A percentile compares a stretch with the other conserved stretches of the same genome.
phyloP scores from a whole-genome alignment of 345 rosid genomes.

The Acer negundo region DNA sequence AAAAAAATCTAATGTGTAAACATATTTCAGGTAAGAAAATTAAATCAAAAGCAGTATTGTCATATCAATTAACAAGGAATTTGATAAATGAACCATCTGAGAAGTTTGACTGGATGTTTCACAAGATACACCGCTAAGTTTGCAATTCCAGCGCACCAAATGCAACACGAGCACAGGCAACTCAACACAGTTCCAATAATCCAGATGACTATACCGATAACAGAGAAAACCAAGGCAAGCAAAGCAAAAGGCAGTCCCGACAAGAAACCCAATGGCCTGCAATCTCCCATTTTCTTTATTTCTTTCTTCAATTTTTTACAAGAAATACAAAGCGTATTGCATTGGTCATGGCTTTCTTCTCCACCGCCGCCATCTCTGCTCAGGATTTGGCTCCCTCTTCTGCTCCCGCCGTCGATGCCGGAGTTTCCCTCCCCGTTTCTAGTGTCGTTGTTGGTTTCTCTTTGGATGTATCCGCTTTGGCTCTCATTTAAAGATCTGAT shows the following conservation, averaged over 20 bases:
- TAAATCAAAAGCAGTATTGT: background rate
- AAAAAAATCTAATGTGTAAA: too few relatives aligned
- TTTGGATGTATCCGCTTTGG: too few relatives aligned
- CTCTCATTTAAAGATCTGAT: too few relatives aligned
- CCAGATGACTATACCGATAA: constrained; percentile 76
- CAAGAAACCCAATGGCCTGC: constrained; percentile 85
- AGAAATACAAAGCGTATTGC: background rate
- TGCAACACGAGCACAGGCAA: constrained; percentile 85
- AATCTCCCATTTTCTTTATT: constrained; percentile 57
- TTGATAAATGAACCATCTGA: constrained; percentile 69
- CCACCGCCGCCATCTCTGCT: too few relatives aligned
- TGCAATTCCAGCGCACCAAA: constrained; percentile 69
- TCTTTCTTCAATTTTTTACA: background rate
- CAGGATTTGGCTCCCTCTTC: too few relatives aligned
- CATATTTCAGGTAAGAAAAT: background rate
- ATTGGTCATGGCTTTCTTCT: too few relatives aligned
- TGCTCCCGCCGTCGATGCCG: too few relatives aligned
- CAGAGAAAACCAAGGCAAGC: constrained; percentile 59
- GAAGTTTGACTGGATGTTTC: constrained; percentile 64
- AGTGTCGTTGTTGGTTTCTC: too few relatives aligned
- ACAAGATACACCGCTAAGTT: constrained; percentile 63
- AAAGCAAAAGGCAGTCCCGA: constrained; percentile 79
- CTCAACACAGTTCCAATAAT: constrained; percentile 73
- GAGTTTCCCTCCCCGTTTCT: too few relatives aligned
- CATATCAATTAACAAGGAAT: constrained; percentile 58